Conservation (phyloP, 768 basidiomycete genomes). For the Pisolithus orientalis region DNA sequence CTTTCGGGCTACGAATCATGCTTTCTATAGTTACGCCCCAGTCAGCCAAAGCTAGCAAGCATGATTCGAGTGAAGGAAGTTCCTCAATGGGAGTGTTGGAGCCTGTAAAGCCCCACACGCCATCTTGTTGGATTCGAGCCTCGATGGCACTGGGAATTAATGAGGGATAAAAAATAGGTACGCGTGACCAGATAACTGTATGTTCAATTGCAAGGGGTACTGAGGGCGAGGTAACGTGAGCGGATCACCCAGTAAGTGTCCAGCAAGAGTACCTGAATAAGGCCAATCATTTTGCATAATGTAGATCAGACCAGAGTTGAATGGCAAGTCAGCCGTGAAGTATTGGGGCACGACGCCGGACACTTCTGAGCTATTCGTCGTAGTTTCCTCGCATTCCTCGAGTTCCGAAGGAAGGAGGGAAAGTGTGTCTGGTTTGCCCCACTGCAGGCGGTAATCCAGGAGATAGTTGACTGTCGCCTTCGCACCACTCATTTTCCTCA, state of each 20-base stretch:
- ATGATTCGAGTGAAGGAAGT: constrained; percentile 51
- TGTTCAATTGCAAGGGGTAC: constrained; percentile 74
- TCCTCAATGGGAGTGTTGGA: constrained; percentile 46
- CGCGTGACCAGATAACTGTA: constrained; percentile 68
- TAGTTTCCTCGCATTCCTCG: constrained; percentile 29
- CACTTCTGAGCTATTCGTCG: not conserved
- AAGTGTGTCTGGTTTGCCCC: constrained; percentile 65
- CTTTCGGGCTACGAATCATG: constrained; percentile 46
- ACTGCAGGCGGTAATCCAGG: constrained; percentile 60
- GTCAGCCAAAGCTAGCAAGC: constrained; percentile 57
- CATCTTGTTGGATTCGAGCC: constrained; percentile 62
- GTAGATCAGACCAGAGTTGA: constrained; percentile 44
- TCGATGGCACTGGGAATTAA: constrained; percentile 47
- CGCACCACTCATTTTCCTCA: not conserved
- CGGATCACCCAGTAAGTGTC: not conserved
- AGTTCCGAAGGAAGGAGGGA: constrained; percentile 54
- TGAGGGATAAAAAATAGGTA: constrained; percentile 62
- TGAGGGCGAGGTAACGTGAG: constrained; percentile 6
- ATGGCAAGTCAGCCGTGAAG: constrained; percentile 59
- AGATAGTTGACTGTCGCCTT: constrained; percentile 58
- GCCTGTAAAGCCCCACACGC: constrained; percentile 81
- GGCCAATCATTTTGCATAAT: constrained; percentile 87
- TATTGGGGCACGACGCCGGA: constrained; percentile 36
- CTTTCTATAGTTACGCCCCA: constrained; percentile 66
- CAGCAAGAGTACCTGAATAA: constrained; percentile 55